Evolutionary conservation across 1,284 basidiomycete genomes (phyloP).

Genomic region (Ustilago shanxiensis): DNA sequence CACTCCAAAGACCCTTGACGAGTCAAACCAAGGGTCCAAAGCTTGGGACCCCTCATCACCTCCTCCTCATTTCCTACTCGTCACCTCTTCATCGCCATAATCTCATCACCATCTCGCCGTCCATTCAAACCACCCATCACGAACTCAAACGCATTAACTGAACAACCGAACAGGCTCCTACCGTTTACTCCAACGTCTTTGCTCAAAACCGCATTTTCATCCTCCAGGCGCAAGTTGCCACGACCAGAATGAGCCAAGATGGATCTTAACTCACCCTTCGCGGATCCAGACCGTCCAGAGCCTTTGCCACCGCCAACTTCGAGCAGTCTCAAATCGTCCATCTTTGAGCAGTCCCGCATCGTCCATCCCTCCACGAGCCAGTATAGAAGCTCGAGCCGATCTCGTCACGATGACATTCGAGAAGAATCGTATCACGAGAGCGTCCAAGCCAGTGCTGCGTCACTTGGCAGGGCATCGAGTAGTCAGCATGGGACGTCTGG

Average conservation of each 20-base stretch:
- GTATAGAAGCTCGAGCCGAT: conserved; percentile 17
- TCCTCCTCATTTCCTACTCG: background rate
- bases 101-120: background rate
- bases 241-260: conserved; percentile 26
- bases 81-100: background rate
- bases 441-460: conserved; percentile 16
- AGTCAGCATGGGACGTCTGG: background rate
- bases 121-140: background rate
- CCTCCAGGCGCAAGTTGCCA: background rate
- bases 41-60: background rate
- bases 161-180: background rate
- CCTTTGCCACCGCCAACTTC: conserved; percentile 23
- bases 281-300: conserved; percentile 45
- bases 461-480: conserved; percentile 5
- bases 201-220: too few relatives aligned
- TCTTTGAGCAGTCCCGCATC: conserved; percentile 55
- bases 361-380: conserved; percentile 46
- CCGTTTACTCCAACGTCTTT: too few relatives aligned
- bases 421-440: conserved; percentile 36
- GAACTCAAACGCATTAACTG: background rate
- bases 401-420: conserved; percentile 34
- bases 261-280: conserved; percentile 48
- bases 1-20: background rate
- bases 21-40: conserved; percentile 2
- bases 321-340: conserved; percentile 42